Evolutionary conservation across 495 filamentous ascomycete species (phyloP).

Genomic region (Geopyxis carbonaria): DNA sequence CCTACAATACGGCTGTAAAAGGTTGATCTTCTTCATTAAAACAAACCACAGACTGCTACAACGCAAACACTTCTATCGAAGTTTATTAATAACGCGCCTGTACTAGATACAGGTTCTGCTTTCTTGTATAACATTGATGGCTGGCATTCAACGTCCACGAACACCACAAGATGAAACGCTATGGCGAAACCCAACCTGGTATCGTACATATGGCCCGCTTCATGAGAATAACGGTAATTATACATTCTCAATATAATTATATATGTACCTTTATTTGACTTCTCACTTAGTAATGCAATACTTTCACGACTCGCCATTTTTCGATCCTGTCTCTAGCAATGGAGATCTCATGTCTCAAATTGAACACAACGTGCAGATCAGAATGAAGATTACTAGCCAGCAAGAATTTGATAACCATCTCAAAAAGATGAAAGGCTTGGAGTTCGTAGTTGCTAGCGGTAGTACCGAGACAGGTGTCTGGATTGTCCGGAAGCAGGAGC

Average conservation of each 20-base stretch:
- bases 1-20: too few species aligned
- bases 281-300: conserved; percentile 62
- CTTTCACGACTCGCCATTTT: conserved; percentile 80
- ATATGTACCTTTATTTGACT: not conserved
- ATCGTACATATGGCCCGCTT: conserved; percentile 14
- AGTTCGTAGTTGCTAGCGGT: conserved; percentile 59
- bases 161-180: conserved; percentile 24
- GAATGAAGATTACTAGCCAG: conserved; percentile 45
- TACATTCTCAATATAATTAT: not conserved
- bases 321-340: conserved; percentile 79
- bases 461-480: conserved; percentile 54
- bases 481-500: conserved; percentile 80
- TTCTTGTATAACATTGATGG: too few species aligned
- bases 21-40: too few species aligned
- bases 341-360: conserved; percentile 58
- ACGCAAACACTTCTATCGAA: too few species aligned
- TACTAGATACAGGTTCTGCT: too few species aligned
- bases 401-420: conserved; percentile 64
- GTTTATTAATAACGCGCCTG: too few species aligned
- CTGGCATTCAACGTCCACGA: conserved; percentile 18
- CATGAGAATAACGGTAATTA: not conserved
- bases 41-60: too few species aligned
- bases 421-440: conserved; percentile 61
- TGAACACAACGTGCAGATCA: conserved; percentile 46
- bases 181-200: conserved; percentile 21